Evolutionary conservation across 805 yeast species (phyloP).

Genomic region (Yarrowia bubula): DNA sequence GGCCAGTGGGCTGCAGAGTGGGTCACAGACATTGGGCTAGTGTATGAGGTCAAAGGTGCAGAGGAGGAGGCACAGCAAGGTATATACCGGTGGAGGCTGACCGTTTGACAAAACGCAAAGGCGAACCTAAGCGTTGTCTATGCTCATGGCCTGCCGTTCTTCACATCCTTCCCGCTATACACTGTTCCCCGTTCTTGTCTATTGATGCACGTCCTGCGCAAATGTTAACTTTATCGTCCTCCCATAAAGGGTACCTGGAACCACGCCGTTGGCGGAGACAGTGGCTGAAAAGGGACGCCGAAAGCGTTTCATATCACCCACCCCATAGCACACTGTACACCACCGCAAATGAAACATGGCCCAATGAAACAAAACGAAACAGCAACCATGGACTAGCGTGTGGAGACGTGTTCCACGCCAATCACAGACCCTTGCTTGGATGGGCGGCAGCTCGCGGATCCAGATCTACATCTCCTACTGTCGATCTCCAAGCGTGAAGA

Average conservation of each 20-base stretch:
- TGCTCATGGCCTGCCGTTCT: too few relatives aligned
- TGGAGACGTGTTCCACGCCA: background rate
- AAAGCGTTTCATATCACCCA: background rate
- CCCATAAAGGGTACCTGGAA: background rate
- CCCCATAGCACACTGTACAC: background rate
- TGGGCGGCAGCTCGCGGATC: constrained; percentile 24
- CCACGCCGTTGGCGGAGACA: background rate
- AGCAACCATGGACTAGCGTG: background rate
- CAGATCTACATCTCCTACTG: constrained; percentile 9
- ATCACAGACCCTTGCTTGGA: constrained; percentile 24
- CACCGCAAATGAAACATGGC: too few relatives aligned
- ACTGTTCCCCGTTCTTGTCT: background rate
- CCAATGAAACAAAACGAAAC: background rate
- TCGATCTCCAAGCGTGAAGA: background rate
- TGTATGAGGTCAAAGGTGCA: background rate
- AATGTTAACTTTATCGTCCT: background rate
- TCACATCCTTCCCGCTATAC: background rate
- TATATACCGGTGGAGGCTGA: too few relatives aligned
- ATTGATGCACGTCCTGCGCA: background rate
- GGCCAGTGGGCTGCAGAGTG: constrained; percentile 15
- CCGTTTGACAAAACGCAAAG: background rate
- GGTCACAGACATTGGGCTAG: constrained; percentile 5
- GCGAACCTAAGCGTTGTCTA: too few relatives aligned
- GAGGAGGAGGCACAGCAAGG: background rate
- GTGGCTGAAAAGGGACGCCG: background rate